Evolutionary conservation across 495 filamentous ascomycete genomes (phyloP).

Genomic region (Lichenothelia convexa): DNA sequence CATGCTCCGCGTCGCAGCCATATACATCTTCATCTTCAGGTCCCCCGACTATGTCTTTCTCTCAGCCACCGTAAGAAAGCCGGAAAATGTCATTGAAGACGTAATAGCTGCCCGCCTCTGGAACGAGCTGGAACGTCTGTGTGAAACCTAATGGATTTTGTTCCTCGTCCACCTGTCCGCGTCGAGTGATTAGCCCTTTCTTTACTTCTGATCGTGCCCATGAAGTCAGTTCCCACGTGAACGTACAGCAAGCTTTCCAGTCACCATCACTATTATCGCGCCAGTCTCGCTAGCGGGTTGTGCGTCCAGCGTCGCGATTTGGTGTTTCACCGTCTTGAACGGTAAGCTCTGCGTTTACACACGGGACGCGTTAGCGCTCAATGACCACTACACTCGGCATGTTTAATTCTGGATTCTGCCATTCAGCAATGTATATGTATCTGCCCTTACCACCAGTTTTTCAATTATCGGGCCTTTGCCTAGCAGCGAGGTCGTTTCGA

Average conservation of each 20-base stretch:
- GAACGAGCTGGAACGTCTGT: slow-evolving; percentile 66
- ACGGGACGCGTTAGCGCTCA: background rate
- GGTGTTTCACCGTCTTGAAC: slow-evolving; percentile 61
- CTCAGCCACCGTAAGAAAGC: slow-evolving; percentile 50
- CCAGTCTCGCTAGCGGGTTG: slow-evolving; percentile 45
- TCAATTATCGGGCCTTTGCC: slow-evolving; percentile 47
- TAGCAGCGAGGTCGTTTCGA: slow-evolving; percentile 44
- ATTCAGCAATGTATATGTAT: background rate
- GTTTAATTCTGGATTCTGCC: no score
- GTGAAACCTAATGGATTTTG: slow-evolving; percentile 66
- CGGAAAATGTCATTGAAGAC: slow-evolving; percentile 89
- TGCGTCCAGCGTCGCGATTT: slow-evolving; percentile 49
- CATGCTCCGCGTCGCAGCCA: no score
- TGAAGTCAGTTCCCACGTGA: background rate
- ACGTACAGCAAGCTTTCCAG: slow-evolving; percentile 62
- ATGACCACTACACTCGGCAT: background rate
- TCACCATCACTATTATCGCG: slow-evolving; percentile 67
- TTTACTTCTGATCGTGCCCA: background rate
- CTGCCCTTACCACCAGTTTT: slow-evolving; percentile 49
- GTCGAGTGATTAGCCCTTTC: background rate
- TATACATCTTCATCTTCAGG: no score
- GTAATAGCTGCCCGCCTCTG: slow-evolving; percentile 53
- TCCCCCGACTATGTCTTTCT: no score
- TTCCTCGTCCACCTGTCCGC: slow-evolving; percentile 57
- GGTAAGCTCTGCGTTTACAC: slow-evolving; percentile 44